Conservation (phyloP, 2,329 filamentous ascomycete genomes). For the Hawksworthiomyces lignivorus region DNA sequence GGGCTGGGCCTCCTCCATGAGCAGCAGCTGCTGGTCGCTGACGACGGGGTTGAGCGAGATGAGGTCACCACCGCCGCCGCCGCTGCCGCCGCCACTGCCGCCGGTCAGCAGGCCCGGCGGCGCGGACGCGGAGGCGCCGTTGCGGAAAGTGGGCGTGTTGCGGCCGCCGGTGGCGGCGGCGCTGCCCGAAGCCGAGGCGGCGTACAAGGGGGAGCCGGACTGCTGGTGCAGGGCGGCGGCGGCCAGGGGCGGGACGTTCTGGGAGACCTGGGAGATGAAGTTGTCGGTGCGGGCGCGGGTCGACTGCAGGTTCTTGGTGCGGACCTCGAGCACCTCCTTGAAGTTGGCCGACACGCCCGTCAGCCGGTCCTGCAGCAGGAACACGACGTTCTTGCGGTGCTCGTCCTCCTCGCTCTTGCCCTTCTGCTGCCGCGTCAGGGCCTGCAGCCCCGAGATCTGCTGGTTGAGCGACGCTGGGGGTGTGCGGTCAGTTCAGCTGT, state of each 20-base stretch:
- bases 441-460: slow-evolving; percentile 77
- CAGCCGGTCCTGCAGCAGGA: slow-evolving; percentile 82
- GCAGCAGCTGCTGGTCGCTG: slow-evolving; percentile 72
- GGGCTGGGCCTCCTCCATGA: slow-evolving; percentile 88
- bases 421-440: slow-evolving; percentile 68
- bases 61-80: slow-evolving; percentile 52
- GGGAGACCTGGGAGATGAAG: slow-evolving; percentile 84
- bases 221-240: slow-evolving; percentile 37
- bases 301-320: slow-evolving; percentile 96
- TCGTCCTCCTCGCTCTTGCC: slow-evolving; percentile 72
- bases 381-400: slow-evolving; percentile 95
- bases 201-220: slow-evolving; percentile 73
- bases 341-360: slow-evolving; percentile 92
- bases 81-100: slow-evolving; percentile 17
- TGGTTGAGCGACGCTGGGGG: slow-evolving; percentile 54
- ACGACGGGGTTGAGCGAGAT: slow-evolving; percentile 76
- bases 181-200: slow-evolving; percentile 55
- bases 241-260: slow-evolving; percentile 50
- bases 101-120: slow-evolving; percentile 8
- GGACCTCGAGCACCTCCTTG: slow-evolving; percentile 92
- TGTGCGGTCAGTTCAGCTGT: no score
- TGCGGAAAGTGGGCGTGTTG: slow-evolving; percentile 14
- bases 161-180: slow-evolving; percentile 41
- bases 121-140: slow-evolving; percentile 5
- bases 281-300: slow-evolving; percentile 89